Evolutionary conservation across 345 rosid species (phyloP).

Genomic region (Hibiscus mutabilis): DNA sequence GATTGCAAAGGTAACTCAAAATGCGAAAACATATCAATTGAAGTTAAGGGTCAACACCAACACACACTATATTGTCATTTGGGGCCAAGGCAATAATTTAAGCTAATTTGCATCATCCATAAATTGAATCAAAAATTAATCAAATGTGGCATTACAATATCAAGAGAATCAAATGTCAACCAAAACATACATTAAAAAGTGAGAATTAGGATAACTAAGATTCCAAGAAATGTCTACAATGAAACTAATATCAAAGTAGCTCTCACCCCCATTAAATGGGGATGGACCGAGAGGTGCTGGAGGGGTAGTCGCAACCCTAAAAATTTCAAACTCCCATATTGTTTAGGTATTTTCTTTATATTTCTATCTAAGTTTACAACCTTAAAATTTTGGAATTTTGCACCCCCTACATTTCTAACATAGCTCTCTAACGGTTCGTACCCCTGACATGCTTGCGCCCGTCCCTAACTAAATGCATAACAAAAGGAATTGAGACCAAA

Average conservation of each 20-base stretch:
- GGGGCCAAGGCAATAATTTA: neutral
- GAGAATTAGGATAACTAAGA: neutral
- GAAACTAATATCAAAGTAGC: neutral
- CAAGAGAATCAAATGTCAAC: neutral
- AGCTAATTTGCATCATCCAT: neutral
- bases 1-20: neutral
- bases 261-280: neutral
- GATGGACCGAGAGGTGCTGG: no score
- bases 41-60: no score
- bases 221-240: neutral
- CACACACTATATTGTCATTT: no score
- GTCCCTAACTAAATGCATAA: neutral
- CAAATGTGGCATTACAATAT: neutral
- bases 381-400: no score
- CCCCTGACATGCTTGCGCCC: no score
- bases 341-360: no score
- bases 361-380: no score
- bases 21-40: neutral
- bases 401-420: no score
- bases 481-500: neutral
- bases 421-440: no score
- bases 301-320: no score
- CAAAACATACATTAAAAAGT: neutral
- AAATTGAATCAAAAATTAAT: neutral
- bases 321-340: no score